A percentile compares a stretch with the other conserved stretches of the same genome.
These are phyloP conservation scores for Auricularia cornea DNA, from an alignment of 768 basidiomycete species.

Conservation along the genomic window DNA sequence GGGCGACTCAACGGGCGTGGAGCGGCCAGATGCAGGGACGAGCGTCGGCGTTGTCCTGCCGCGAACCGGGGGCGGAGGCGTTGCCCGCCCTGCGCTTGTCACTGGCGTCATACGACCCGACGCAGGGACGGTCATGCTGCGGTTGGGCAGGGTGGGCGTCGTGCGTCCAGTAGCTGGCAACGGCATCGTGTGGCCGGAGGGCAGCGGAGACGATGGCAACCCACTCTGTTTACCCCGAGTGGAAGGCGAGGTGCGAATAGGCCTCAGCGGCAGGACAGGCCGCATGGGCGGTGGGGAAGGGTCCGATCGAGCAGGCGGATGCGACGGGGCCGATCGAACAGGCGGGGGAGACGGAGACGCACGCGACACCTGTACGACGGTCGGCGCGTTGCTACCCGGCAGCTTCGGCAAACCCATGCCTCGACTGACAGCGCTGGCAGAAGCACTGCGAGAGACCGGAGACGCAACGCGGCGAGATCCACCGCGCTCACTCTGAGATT, in stretches of 20 bases:
- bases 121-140: not conserved
- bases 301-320: too few species aligned
- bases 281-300: too few species aligned
- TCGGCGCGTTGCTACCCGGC: not conserved
- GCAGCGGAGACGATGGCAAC: not conserved
- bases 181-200: not conserved
- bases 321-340: too few species aligned
- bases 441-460: not conserved
- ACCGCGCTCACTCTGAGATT: too few species aligned
- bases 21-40: not conserved
- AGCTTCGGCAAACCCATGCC: not conserved
- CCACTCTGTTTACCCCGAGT: not conserved
- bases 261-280: too few species aligned
- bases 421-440: not conserved
- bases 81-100: too few species aligned
- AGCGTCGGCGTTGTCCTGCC: not conserved
- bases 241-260: too few species aligned
- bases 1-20: not conserved
- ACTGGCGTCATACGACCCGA: too few species aligned
- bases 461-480: too few species aligned
- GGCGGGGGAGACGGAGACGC: not conserved
- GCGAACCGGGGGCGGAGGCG: not conserved
- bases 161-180: not conserved
- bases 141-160: not conserved
- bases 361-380: not conserved